Evolutionary conservation across 2,329 filamentous ascomycete genomes (phyloP).

Genomic region (Allantophomopsis lycopodina): DNA sequence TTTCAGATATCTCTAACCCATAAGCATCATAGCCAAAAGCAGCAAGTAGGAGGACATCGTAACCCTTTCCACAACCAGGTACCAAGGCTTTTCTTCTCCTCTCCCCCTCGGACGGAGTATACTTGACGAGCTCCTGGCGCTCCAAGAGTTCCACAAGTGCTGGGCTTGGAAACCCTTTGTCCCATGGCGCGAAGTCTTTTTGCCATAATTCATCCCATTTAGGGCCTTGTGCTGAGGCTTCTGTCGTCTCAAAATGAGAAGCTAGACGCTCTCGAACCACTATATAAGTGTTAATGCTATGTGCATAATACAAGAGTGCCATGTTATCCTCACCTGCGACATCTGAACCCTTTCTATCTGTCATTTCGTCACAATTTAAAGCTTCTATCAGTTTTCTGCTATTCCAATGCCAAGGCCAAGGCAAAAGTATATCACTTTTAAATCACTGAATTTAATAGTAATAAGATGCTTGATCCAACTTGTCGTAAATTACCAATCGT

Average conservation of each 20-base stretch:
- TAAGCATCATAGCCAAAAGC: constrained; percentile 65
- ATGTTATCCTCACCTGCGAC: too few species aligned
- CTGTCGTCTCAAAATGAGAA: constrained; percentile 11
- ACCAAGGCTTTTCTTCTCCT: constrained; percentile 48
- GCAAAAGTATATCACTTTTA: too few species aligned
- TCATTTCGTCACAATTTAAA: too few species aligned
- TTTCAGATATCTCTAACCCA: constrained; percentile 44
- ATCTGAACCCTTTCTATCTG: too few species aligned
- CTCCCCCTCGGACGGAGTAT: constrained; percentile 3
- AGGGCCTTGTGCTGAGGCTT: constrained; percentile 7
- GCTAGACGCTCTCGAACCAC: constrained; percentile 7
- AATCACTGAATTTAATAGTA: too few species aligned
- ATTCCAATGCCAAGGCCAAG: too few species aligned
- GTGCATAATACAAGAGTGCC: too few species aligned
- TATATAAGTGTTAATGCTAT: background rate
- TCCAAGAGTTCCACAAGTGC: constrained; percentile 40
- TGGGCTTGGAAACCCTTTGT: constrained; percentile 35
- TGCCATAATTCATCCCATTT: constrained; percentile 36
- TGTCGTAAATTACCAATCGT: too few species aligned
- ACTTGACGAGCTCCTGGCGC: constrained; percentile 28
- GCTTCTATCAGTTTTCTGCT: too few species aligned
- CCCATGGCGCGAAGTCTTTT: constrained; percentile 35
- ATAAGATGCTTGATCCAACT: too few species aligned
- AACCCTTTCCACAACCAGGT: constrained; percentile 69
- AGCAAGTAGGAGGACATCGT: constrained; percentile 66